Percentiles rank a stretch among this genome's conserved stretches.
Evolutionary conservation across 208 protist genomes (phyloP).

Genomic region (Leishmania mexicana): DNA sequence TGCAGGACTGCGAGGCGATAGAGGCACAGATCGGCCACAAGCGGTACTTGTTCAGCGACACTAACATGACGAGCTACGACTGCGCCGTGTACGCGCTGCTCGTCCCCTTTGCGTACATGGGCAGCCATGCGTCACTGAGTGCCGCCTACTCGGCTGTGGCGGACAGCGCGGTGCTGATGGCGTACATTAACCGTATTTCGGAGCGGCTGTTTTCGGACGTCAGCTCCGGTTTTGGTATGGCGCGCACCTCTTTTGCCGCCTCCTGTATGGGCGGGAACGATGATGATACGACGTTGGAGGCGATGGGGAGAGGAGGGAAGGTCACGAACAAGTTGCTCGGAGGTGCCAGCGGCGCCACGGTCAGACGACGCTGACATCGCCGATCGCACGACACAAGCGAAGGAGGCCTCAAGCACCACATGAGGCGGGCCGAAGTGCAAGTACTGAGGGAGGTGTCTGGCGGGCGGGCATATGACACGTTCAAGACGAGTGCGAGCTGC

Average conservation of each 20-base stretch:
- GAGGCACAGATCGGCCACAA: constrained; percentile 49
- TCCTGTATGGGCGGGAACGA: not conserved
- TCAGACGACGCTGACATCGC: not conserved
- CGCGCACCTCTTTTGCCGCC: constrained; percentile 2
- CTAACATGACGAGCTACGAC: constrained; percentile 54
- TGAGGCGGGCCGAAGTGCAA: not conserved
- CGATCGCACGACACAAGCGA: not conserved
- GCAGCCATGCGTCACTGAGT: constrained; percentile 42
- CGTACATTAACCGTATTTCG: constrained; percentile 63
- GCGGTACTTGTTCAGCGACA: constrained; percentile 45
- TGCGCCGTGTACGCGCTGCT: constrained; percentile 71
- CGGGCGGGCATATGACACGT: not conserved
- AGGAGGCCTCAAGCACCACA: not conserved
- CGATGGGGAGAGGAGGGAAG: not conserved
- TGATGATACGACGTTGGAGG: not conserved
- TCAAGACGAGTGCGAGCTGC: not conserved
- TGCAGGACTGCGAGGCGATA: constrained; percentile 52
- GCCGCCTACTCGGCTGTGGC: constrained; percentile 47
- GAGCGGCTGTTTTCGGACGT: constrained; percentile 51
- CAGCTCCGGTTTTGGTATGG: constrained; percentile 8
- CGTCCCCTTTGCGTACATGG: constrained; percentile 57
- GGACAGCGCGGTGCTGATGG: constrained; percentile 49
- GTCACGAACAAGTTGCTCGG: not conserved
- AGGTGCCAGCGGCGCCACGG: not conserved
- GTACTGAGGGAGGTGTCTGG: not conserved